Evolutionary conservation across 139 green algal species (phyloP), one percentile per base, ranked within the genome.

Genomic region (Ulvella scutata): DNA sequence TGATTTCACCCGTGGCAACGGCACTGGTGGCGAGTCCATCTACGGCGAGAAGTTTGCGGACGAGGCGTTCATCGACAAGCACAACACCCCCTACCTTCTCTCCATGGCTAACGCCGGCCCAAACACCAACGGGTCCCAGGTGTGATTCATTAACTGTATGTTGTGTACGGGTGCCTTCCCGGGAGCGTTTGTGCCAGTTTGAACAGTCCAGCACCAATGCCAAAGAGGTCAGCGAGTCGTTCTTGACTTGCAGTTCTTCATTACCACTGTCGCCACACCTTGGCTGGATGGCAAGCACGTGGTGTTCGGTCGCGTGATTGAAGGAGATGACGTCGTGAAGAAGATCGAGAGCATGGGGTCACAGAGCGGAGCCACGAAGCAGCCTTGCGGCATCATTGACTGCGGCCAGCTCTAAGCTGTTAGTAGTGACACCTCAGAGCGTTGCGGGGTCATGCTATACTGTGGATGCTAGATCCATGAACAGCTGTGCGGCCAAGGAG

Each of bases 251-350:
- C 77, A 80, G 35, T 93, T 93, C 78, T 91, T 90, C 75, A 85
- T 93, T 72, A 93, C 88, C 29, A 88, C 80, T 4, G 82, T 82
- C 2, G 76, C 81, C 20, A 83, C 76, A 4, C 67, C 77, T 9
- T 88, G 84, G 84, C 81, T 88, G 10, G 83, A 88, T 79, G 77
- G 77, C 73, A 81, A 77, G 59, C 80, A 84, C 40, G 80, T 84
- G 0, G 59, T 26, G n/a, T 67, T 67, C 20, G 51, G 51, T 26
- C 31, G 20, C n/a, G 91, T 97, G 0, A 61, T 97, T 4, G 87
- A 97, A 62, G 94, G 93, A 75, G 94, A 97, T 91, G 92, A 98
- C 72, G 80, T 98, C 3, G 92, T 98, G 61, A 83, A 88, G 61
- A 92, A 93, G 83, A 83, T 99, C 33, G 95, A 99, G 84, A 83